Base-by-base conservation (phyloP, 139 green algal species). In the Deuterostichococcus epilithicus region DNA sequence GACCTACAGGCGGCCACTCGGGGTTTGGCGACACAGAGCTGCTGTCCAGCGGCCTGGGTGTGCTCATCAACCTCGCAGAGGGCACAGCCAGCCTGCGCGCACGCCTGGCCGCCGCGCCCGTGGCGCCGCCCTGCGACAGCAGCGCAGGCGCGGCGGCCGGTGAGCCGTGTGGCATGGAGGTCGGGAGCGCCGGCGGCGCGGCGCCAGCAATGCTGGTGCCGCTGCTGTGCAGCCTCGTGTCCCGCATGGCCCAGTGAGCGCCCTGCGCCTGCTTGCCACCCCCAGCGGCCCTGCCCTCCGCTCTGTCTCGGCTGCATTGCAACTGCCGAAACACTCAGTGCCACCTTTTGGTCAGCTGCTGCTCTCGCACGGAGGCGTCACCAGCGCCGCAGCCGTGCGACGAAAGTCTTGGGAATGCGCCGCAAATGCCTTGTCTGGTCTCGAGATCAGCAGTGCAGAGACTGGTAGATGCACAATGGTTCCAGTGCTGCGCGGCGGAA, bases 11-110 rank as follows among this genome's bases (percentile, higher is more conserved):
- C 20, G 52, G 28, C 8, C 52, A 28, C 18, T 20, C 26, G 52
- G 10, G 20, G 20, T 20, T 25, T 28, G 52, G 52, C 42, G 42
- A 52, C 20, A 25, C 20, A 20, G 52, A 63, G 52, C 52, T 63
- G 52, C 52, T 63, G 52, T n/a, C 52, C 52, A 30, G 18, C 10
- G 52, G 52, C 52, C 71, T 95, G n/a, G 90, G 87, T 0, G 76
- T 93, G 75, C 82, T 94, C 10, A 94, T 93, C 76, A 95, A 95
- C 76, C 66, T 94, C 34, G 86, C 72, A 26, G 83, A 90, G 72
- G 42, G 79, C 26, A 32, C n/a, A 13, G 38, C 15, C 13, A 35
- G 25, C 0, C 63, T 70, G 72, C 42, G 47, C 59, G 70, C 67
- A 35, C 58, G 45, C 32, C 47, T 81, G 58, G 58, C 72, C 72